These are phyloP conservation scores for Ophiocordyceps camponoti-rufipedis DNA, from an alignment of 2,329 filamentous ascomycete genomes.

Conservation along the genomic window DNA sequence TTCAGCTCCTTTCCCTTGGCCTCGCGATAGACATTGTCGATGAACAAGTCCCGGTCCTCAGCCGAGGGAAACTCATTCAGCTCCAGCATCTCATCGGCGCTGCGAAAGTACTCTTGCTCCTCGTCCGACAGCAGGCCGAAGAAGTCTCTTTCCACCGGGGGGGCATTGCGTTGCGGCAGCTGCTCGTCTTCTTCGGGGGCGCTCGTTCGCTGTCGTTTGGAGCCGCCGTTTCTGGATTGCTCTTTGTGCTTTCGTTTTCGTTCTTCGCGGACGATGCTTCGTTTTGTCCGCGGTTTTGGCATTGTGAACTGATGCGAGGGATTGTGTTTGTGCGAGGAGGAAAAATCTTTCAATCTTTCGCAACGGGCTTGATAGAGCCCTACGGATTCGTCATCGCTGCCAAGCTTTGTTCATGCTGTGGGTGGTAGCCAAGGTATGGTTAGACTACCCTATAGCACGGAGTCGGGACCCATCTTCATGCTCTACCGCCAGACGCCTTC, in stretches of 20 bases:
- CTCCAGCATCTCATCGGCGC: constrained; percentile 77
- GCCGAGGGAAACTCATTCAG: constrained; percentile 66
- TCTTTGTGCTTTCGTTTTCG: constrained; percentile 21
- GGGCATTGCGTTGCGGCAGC: constrained; percentile 11
- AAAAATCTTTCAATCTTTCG: too few relatives aligned
- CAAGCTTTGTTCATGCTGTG: too few relatives aligned
- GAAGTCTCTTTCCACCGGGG: constrained; percentile 34
- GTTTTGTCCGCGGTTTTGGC: constrained; percentile 26
- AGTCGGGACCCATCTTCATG: too few relatives aligned
- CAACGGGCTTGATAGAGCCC: too few relatives aligned
- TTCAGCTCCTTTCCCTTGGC: constrained; percentile 88
- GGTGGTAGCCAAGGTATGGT: too few relatives aligned
- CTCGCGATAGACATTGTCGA: constrained; percentile 73
- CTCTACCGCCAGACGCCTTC: background rate
- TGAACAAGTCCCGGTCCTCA: constrained; percentile 53
- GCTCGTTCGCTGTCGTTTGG: constrained; percentile 9
- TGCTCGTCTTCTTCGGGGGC: constrained; percentile 16
- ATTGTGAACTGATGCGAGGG: constrained; percentile 9
- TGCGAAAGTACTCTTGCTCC: constrained; percentile 90
- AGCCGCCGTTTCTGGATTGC: constrained; percentile 5
- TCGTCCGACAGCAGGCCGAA: constrained; percentile 85
- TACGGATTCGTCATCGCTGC: too few relatives aligned
- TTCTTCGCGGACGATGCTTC: constrained; percentile 19
- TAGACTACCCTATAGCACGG: too few relatives aligned
- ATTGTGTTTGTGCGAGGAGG: too few relatives aligned